Conservation (phyloP, 192 early-diverging fungal species). For the Haplosporangium gracile region DNA sequence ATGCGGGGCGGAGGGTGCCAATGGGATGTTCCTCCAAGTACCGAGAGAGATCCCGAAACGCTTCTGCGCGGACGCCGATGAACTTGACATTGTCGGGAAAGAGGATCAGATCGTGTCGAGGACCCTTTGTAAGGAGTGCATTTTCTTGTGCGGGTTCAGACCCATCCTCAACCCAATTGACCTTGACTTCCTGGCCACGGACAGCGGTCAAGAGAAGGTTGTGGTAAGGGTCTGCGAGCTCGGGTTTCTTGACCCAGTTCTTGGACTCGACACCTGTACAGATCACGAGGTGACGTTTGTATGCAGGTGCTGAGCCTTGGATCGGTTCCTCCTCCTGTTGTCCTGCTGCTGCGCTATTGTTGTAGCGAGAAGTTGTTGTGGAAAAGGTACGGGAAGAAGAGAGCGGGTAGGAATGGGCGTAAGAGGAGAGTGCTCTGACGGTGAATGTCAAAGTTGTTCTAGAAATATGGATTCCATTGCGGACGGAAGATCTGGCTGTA, state of each 20-base stretch:
- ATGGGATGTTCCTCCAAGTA: constrained; percentile 38
- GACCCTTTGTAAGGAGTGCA: constrained; percentile 28
- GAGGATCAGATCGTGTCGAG: constrained; percentile 44
- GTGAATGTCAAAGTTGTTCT: neutral
- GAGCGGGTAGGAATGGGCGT: neutral
- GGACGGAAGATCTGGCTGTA: neutral
- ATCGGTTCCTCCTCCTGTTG: constrained; percentile 32
- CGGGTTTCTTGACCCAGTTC: constrained; percentile 47
- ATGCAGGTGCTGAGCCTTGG: constrained; percentile 40
- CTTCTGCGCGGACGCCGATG: constrained; percentile 22
- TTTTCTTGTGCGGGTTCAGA: neutral
- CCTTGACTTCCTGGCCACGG: constrained; percentile 50
- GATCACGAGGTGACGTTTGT: constrained; percentile 50
- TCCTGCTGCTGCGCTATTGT: neutral
- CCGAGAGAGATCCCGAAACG: constrained; percentile 37
- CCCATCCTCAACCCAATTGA: constrained; percentile 26
- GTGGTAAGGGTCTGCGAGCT: constrained; percentile 38
- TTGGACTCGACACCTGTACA: constrained; percentile 30
- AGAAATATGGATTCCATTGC: neutral
- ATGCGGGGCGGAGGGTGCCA: constrained; percentile 21
- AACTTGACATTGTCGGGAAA: constrained; percentile 52
- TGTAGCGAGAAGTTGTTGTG: neutral
- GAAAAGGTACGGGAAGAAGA: neutral
- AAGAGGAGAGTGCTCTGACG: neutral
- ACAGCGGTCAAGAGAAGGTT: constrained; percentile 37